Conservation (phyloP, 1,284 basidiomycete species). For the Ganoderma boninense region DNA sequence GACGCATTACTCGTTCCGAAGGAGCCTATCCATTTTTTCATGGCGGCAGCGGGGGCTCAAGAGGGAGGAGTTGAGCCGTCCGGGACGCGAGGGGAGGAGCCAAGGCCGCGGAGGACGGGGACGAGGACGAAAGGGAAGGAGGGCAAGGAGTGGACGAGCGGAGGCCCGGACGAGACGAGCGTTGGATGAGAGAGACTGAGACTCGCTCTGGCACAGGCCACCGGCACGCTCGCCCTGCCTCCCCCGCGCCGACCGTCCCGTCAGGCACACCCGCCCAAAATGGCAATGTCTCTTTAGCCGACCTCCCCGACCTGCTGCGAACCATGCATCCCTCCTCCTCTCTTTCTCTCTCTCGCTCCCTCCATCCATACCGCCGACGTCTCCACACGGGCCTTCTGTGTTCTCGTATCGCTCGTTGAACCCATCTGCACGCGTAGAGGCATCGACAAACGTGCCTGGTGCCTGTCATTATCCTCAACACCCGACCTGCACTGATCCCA, state of each 20-base stretch:
- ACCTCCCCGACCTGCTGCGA: not conserved
- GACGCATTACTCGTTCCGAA: constrained; percentile 34
- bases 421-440: not conserved
- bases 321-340: not conserved
- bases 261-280: constrained; percentile 17
- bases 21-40: constrained; percentile 39
- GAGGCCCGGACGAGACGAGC: not conserved
- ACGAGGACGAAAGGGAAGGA: not conserved
- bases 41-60: constrained; percentile 36
- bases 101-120: not conserved
- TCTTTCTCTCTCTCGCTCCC: not conserved
- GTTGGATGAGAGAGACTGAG: constrained; percentile 3
- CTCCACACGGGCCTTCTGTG: not conserved
- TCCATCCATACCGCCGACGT: not conserved
- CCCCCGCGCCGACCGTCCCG: constrained; percentile 15
- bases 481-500: constrained; percentile 1
- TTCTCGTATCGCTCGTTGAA: not conserved
- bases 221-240: not conserved
- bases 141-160: constrained; percentile 10
- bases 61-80: constrained; percentile 22
- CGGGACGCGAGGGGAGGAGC: constrained; percentile 5
- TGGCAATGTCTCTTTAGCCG: constrained; percentile 9
- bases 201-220: not conserved
- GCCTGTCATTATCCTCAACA: constrained; percentile 18
- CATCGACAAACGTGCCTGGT: constrained; percentile 20